Conservation (phyloP, 108 stramenopile genomes). For the Skeletonema menzelii region DNA sequence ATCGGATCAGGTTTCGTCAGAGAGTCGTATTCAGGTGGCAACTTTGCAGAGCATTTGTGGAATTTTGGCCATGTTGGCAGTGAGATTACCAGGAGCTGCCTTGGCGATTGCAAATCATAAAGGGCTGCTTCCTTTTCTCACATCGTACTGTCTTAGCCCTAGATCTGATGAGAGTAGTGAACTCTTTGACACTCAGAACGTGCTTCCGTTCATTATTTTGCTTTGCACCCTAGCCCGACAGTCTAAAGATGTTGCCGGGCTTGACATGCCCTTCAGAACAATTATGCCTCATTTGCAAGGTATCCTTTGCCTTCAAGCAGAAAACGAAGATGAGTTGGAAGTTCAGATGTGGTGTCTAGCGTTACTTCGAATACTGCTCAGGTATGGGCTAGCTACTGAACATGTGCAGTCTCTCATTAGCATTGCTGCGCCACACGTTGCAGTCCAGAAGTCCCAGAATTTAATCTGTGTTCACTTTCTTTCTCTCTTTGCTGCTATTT, state of each 20-base stretch:
- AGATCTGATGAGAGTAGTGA: constrained; percentile 1
- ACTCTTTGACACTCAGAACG: constrained; percentile 20
- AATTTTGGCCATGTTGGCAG: constrained; percentile 71
- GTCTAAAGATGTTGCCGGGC: constrained; percentile 70
- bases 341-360: constrained; percentile 62
- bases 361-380: constrained; percentile 69
- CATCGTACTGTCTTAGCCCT: constrained; percentile 31
- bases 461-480: constrained; percentile 62
- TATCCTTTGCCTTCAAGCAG: constrained; percentile 30
- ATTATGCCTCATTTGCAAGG: constrained; percentile 40
- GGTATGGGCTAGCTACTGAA: constrained; percentile 71
- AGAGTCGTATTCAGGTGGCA: constrained; percentile 32
- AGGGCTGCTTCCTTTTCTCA: constrained; percentile 51
- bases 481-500: constrained; percentile 38
- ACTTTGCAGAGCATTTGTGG: constrained; percentile 63
- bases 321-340: constrained; percentile 28
- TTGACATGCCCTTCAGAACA: constrained; percentile 30
- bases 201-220: constrained; percentile 55
- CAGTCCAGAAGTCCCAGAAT: constrained; percentile 18
- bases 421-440: constrained; percentile 47
- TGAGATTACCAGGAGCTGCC: constrained; percentile 84
- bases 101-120: constrained; percentile 75
- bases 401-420: constrained; percentile 53
- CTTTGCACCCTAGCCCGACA: constrained; percentile 72
- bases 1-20: constrained; percentile 23